Evolutionary conservation across 495 filamentous ascomycete genomes (phyloP).

Genomic region (Darksidea phi): DNA sequence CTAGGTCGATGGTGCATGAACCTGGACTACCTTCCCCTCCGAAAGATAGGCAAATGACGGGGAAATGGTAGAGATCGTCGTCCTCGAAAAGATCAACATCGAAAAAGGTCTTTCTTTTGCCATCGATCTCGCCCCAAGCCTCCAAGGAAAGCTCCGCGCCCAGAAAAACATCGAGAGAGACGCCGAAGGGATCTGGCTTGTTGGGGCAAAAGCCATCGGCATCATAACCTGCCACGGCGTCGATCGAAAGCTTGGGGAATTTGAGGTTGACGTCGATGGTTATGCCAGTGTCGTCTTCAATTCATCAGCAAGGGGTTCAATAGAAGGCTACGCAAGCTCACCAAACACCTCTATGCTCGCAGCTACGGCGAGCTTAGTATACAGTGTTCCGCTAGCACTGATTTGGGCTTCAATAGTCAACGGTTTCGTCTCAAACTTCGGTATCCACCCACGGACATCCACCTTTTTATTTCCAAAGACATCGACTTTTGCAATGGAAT

Average conservation of each 20-base stretch:
- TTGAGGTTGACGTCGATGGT: slow-evolving; percentile 8
- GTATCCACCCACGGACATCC: slow-evolving; percentile 7
- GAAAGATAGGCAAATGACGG: neutral
- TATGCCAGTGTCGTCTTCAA: neutral
- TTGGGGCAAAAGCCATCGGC: slow-evolving; percentile 2
- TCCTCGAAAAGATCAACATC: slow-evolving; percentile 9
- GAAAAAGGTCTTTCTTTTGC: slow-evolving; percentile 4
- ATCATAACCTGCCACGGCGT: neutral
- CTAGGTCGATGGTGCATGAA: neutral
- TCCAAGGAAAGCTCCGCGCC: slow-evolving; percentile 3
- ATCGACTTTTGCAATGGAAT: slow-evolving; percentile 3
- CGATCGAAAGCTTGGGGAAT: neutral
- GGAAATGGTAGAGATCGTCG: slow-evolving; percentile 2
- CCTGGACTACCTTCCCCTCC: neutral
- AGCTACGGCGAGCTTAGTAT: neutral
- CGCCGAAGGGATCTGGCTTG: slow-evolving; percentile 7
- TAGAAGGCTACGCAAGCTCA: neutral
- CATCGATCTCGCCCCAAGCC: slow-evolving; percentile 3
- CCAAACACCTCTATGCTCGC: neutral
- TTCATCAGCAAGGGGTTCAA: neutral
- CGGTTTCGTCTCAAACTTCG: neutral
- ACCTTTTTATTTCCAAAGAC: neutral
- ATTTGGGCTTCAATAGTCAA: neutral
- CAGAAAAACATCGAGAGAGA: neutral
- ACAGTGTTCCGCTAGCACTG: neutral